Evolutionary conservation across 768 basidiomycete species (phyloP).

Genomic region (Suillus sp.): DNA sequence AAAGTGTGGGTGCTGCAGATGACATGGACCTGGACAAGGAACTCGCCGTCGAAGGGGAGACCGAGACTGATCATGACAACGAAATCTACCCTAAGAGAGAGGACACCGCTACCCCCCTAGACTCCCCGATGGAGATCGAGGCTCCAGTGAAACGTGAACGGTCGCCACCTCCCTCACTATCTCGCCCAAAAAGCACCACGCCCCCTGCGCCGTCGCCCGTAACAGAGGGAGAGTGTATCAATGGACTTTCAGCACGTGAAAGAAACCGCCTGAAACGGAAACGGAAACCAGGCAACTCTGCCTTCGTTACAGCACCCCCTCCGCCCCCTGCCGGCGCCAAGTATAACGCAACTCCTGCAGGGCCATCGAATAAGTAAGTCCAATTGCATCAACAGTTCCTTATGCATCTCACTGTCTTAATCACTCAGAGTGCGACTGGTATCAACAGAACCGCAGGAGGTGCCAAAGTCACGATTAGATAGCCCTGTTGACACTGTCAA

Average conservation of each 20-base stretch:
- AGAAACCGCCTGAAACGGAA: slow-evolving; percentile 94
- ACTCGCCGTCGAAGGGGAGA: slow-evolving; percentile 58
- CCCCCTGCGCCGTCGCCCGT: slow-evolving; percentile 53
- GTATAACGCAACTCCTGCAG: slow-evolving; percentile 59
- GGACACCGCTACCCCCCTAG: slow-evolving; percentile 30
- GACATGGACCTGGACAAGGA: slow-evolving; percentile 89
- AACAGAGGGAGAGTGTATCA: slow-evolving; percentile 47
- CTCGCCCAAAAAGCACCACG: slow-evolving; percentile 46
- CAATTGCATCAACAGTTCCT: slow-evolving; percentile 1
- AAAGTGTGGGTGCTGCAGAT: slow-evolving; percentile 66
- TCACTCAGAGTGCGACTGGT: slow-evolving; percentile 68
- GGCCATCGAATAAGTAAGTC: slow-evolving; percentile 60
- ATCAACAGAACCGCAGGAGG: slow-evolving; percentile 57
- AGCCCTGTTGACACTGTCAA: slow-evolving; percentile 52
- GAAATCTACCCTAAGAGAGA: slow-evolving; percentile 44
- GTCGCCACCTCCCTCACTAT: slow-evolving; percentile 32
- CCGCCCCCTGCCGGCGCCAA: slow-evolving; percentile 63
- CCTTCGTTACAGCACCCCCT: slow-evolving; percentile 73
- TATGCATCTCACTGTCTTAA: slow-evolving; percentile 8
- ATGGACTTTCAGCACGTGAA: slow-evolving; percentile 84
- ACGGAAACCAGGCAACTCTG: slow-evolving; percentile 82
- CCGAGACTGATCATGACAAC: slow-evolving; percentile 46
- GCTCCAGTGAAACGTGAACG: slow-evolving; percentile 42
- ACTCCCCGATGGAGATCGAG: slow-evolving; percentile 50
- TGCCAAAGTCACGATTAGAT: slow-evolving; percentile 54